phyloP scores from a whole-genome alignment of 305 asterid genomes.

The Fraxinus nigra region DNA sequence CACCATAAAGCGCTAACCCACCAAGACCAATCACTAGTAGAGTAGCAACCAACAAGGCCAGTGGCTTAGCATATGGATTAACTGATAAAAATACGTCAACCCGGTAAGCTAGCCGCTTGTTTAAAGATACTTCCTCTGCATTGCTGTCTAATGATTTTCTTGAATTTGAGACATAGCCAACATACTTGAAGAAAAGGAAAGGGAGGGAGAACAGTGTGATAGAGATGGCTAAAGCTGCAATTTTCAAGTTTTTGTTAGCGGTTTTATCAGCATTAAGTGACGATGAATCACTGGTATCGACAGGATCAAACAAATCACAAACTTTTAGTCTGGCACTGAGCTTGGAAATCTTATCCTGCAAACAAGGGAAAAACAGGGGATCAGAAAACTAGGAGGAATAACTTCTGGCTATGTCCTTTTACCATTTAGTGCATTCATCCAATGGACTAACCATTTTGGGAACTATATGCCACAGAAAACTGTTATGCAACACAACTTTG shows the following conservation, averaged over 20 bases:
- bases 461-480: constrained; percentile 4
- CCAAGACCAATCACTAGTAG: constrained; percentile 71
- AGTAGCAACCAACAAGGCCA: constrained; percentile 79
- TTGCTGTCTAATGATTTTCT: constrained; percentile 56
- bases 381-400: constrained; percentile 18
- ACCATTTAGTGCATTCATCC: not conserved
- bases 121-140: constrained; percentile 67
- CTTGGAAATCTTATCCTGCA: constrained; percentile 63
- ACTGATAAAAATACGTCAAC: constrained; percentile 74
- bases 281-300: constrained; percentile 31
- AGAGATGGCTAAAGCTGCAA: constrained; percentile 55
- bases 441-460: not conserved
- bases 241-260: constrained; percentile 46
- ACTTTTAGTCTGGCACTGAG: constrained; percentile 47
- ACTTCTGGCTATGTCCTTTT: not conserved
- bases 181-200: constrained; percentile 65
- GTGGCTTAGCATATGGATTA: constrained; percentile 83
- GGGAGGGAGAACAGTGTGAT: constrained; percentile 58
- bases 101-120: constrained; percentile 73
- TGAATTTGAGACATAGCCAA: constrained; percentile 54
- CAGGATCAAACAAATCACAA: constrained; percentile 48
- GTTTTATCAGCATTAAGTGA: constrained; percentile 18
- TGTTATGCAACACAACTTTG: constrained; percentile 1
- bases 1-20: constrained; percentile 83
- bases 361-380: constrained; percentile 9